Conservation (phyloP, 805 yeast species). For the Wickerhamiella qilinensis region DNA sequence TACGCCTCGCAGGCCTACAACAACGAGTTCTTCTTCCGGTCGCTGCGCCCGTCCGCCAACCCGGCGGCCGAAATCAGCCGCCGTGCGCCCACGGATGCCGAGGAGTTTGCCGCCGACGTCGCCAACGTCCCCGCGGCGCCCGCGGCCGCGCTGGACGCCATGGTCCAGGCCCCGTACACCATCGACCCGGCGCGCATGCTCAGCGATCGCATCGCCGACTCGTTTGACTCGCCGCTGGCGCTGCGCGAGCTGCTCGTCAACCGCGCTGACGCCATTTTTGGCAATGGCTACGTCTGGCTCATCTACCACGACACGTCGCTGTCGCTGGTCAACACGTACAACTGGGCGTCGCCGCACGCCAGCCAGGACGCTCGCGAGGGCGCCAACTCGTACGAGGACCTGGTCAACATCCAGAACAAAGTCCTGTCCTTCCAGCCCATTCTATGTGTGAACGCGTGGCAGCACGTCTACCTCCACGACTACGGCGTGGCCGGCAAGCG, state of each 20-base stretch:
- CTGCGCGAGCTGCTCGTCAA: conserved; percentile 59
- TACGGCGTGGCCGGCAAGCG: conserved; percentile 70
- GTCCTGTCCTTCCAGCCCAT: conserved; percentile 31
- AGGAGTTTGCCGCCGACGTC: conserved; percentile 13
- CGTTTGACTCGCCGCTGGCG: conserved; percentile 20
- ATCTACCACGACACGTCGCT: conserved; percentile 36
- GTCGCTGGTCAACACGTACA: conserved; percentile 73
- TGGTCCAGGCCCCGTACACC: neutral
- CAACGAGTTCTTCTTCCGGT: conserved; percentile 59
- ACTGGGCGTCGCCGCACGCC: conserved; percentile 58
- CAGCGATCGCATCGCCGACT: conserved; percentile 1
- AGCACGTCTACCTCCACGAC: conserved; percentile 64
- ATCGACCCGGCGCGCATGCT: conserved; percentile 1
- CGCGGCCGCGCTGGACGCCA: no score
- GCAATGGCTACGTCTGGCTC: conserved; percentile 91
- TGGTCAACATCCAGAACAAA: conserved; percentile 1
- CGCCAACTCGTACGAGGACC: neutral
- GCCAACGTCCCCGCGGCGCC: conserved; percentile 15
- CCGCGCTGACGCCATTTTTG: conserved; percentile 62
- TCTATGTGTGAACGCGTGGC: conserved; percentile 71
- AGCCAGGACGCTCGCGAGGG: neutral
- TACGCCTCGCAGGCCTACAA: conserved; percentile 74
- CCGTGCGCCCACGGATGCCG: conserved; percentile 6
- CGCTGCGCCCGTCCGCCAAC: conserved; percentile 12
- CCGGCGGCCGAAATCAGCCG: conserved; percentile 14